Base-by-base conservation (phyloP, 2,329 filamentous ascomycete genomes). In the Camillea tinctor region DNA sequence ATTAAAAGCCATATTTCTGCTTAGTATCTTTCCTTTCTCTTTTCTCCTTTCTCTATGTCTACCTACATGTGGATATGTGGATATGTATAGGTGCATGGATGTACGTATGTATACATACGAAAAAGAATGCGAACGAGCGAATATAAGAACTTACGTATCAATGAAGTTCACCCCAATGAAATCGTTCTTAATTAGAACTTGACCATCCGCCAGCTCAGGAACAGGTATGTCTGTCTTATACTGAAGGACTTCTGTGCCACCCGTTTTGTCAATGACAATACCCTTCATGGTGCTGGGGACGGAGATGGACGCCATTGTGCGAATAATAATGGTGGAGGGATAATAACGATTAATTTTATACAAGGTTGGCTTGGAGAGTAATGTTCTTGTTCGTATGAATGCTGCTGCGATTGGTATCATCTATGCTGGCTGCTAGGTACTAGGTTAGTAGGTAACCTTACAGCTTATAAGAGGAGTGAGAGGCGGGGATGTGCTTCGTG, bases 121-220 rank as follows among this genome's bases (percentile, higher is more conserved):
- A 11, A 30, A 30, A 30, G 3, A 3, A 30, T 30, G 26, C 7
- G 26, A 30, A 30, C 6, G 26, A 9, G 26, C 26, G 7, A n/a
- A 9, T 7, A 30, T 4, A 4, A 56, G 49, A 56, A 66, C 77
- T 68, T 74, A 87, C 83, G 80, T 96, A 76, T 97, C 93, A 70
- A 97, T 96, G 77, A 85, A 97, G 77, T 97, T 97, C 62, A 97
- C 80, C 61, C 93, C 93, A 54, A 89, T 82, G 72, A 85, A 90
- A 64, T 88, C 85, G 75, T 96, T 96, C 76, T 89, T 90, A 60
- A 97, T 85, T 3, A 97, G 84, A 21, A 97, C 76, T 66, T 96
- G 82, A 60, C 87, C 88, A n/a, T 88, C 84, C 40, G 84, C 79
- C 1, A 84, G 84, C 54, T 81, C 77, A 0, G 92, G 91, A 1